Evolutionary conservation across 73 alveolate genomes (phyloP).

Genomic region (Paramecium sexaurelia): DNA sequence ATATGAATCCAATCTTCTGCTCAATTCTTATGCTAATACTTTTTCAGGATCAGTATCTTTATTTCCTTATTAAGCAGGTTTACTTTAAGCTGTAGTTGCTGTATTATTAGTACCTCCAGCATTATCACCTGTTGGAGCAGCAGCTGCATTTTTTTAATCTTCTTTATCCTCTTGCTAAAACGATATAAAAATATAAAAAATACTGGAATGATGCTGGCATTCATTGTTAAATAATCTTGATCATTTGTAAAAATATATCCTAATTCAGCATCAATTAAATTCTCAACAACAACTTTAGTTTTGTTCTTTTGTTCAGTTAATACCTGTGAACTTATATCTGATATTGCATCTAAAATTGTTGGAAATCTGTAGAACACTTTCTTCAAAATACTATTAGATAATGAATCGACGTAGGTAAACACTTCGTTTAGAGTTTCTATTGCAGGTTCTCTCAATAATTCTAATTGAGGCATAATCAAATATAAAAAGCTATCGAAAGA

Average conservation of each 20-base stretch:
- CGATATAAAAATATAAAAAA: background rate
- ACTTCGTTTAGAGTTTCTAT: conserved; percentile 74
- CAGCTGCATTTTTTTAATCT: background rate
- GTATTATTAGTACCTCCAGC: conserved; percentile 45
- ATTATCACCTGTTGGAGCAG: conserved; percentile 44
- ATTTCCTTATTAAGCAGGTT: conserved; percentile 52
- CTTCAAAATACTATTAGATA: conserved; percentile 73
- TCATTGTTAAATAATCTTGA: conserved; percentile 67
- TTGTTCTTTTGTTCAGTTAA: conserved; percentile 38
- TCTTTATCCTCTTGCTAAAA: conserved; percentile 56
- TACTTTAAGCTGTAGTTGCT: background rate
- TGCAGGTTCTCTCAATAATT: conserved; percentile 85
- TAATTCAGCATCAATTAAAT: conserved; percentile 73
- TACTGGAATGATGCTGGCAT: conserved; percentile 60
- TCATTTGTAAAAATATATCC: conserved; percentile 79
- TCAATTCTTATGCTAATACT: conserved; percentile 85
- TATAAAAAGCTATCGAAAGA: conserved; percentile 72
- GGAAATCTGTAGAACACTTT: conserved; percentile 84
- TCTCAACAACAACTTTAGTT: conserved; percentile 64
- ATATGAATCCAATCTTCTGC: conserved; percentile 90
- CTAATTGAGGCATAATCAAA: conserved; percentile 75
- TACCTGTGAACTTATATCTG: conserved; percentile 61
- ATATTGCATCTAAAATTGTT: conserved; percentile 74
- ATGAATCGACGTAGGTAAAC: conserved; percentile 70
- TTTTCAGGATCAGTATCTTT: conserved; percentile 76